Evolutionary conservation across 2,329 filamentous ascomycete species (phyloP), one percentile per base, ranked within the genome.

Genomic region (Colletotrichum sp.): DNA sequence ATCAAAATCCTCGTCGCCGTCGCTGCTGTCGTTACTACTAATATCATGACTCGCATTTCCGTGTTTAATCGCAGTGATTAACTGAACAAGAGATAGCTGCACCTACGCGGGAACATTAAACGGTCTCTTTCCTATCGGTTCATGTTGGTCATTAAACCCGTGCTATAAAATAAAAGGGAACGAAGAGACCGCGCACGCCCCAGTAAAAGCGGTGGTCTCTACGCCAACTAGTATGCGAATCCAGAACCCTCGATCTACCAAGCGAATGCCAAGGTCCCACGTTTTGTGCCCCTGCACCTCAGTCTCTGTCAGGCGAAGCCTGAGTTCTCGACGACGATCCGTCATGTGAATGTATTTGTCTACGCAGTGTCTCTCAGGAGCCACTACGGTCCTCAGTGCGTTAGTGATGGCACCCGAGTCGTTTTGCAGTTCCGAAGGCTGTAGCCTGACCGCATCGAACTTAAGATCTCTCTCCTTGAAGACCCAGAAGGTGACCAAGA

Each of bases 101-200:
- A 16, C 2, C 0, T 36, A 36, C 7, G 0, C 1, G 0, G 34
- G 4, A 36, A 16, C 0, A 36, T 36, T 5, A 39, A 0, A 0
- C 15, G 15, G 36, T 39, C 36, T 39, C 15, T 24, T 34, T 16
- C 16, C 30, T 6, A 32, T 16, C 0, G 7, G 9, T 1, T 30
- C 16, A 60, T 21, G 12, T 62, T 12, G 2, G 2, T 8, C 18
- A 32, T 62, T 0, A 28, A 21, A 0, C 0, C 8, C 0, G 15
- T 9, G 8, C 28, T 34, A 62, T 1, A 62, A 9, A 2, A 68
- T 7, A 2, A 39, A 59, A 18, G 66, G 66, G 16, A 60, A 10
- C 2, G 52, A 44, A 28, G 32, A n/a, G 8, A 68, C 21, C 3
- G 24, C 39, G 10, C 59, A 63, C 8, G n/a, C 30, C 4, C 32